phyloP scores from a whole-genome alignment of 1,284 basidiomycete species.

The Rhodotorula sp. region DNA sequence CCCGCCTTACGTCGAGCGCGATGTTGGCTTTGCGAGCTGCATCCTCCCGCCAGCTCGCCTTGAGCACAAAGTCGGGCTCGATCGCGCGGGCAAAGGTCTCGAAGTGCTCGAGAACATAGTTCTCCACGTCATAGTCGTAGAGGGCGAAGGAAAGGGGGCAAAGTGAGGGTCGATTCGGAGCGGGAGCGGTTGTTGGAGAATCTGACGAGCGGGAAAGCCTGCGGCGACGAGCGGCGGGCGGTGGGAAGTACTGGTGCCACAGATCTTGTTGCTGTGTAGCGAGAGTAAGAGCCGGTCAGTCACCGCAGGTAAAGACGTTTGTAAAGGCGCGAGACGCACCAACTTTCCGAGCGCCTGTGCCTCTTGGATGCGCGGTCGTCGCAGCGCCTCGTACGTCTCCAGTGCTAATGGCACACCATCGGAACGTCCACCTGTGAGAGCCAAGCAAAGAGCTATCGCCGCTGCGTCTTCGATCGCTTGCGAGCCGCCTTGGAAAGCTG shows the following conservation, averaged over 20 bases:
- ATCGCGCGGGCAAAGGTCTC: neutral
- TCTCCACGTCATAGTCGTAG: neutral
- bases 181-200: neutral
- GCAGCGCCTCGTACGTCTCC: conserved; percentile 8
- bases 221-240: neutral
- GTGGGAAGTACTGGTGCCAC: conserved; percentile 12
- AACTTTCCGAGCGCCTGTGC: conserved; percentile 17
- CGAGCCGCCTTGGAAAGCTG: conserved; percentile 27
- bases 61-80: too few relatives aligned
- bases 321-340: neutral
- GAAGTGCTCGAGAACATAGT: neutral
- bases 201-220: neutral
- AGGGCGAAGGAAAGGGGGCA: neutral
- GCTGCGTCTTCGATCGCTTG: conserved; percentile 28
- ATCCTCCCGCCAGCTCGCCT: neutral
- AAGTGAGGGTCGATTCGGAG: neutral
- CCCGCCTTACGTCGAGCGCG: neutral
- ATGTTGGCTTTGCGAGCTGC: neutral
- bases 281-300: neutral
- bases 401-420: conserved; percentile 11
- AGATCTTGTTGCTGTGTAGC: conserved; percentile 19
- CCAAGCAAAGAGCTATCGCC: conserved; percentile 24
- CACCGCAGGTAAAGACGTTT: neutral
- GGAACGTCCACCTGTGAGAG: conserved; percentile 5
- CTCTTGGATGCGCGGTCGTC: conserved; percentile 7